phyloP scores from a whole-genome alignment of 2,329 filamentous ascomycete species.

The Alternaria sp. region DNA sequence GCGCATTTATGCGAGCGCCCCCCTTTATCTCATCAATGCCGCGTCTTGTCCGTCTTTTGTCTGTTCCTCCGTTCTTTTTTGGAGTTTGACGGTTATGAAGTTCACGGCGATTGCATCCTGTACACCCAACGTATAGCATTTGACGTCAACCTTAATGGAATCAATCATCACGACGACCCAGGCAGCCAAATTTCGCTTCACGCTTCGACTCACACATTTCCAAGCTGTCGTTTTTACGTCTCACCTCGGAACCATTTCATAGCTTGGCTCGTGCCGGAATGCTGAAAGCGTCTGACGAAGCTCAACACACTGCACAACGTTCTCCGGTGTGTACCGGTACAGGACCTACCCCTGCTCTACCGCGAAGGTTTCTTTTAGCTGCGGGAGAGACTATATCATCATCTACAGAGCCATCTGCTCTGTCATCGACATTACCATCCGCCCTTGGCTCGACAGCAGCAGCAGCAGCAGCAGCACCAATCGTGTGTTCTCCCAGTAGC shows the following conservation, averaged over 20 bases:
- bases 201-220: constrained; percentile 3
- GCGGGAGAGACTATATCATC: constrained; percentile 23
- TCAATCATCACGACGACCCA: constrained; percentile 28
- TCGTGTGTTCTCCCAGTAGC: constrained; percentile 5
- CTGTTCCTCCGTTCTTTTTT: constrained; percentile 9
- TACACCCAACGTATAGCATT: constrained; percentile 24
- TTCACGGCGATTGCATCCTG: constrained; percentile 15
- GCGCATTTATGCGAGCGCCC: constrained; percentile 20
- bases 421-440: constrained; percentile 4
- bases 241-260: constrained; percentile 10
- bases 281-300: constrained; percentile 28
- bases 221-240: constrained; percentile 10
- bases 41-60: constrained; percentile 6
- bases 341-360: constrained; percentile 31
- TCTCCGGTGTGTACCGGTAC: constrained; percentile 33
- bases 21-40: constrained; percentile 20
- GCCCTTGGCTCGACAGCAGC: constrained; percentile 5
- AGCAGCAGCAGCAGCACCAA: neutral
- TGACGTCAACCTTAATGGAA: constrained; percentile 36
- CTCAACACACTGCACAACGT: constrained; percentile 36
- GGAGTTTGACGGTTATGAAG: constrained; percentile 14
- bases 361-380: constrained; percentile 33
- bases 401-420: constrained; percentile 7
- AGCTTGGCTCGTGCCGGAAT: constrained; percentile 28
- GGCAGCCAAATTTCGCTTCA: neutral